These are phyloP conservation scores for Saccharomycopsis malanga DNA, from an alignment of 805 yeast species.

Conservation along the genomic window DNA sequence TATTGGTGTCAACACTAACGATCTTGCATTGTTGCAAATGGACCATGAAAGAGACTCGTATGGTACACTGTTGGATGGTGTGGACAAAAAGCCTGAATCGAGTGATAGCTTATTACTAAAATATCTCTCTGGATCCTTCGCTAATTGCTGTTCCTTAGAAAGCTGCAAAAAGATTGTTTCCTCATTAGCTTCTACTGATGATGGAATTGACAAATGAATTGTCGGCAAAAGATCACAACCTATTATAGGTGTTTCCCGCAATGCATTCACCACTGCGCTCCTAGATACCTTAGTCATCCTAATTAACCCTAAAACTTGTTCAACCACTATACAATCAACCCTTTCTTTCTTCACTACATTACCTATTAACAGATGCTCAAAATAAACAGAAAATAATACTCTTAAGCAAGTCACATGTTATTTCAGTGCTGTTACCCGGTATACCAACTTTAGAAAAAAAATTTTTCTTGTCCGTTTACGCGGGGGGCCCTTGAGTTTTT, in stretches of 20 bases:
- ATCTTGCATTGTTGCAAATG: not conserved
- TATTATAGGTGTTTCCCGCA: not conserved
- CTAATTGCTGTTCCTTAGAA: conserved; percentile 6
- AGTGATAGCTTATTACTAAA: not conserved
- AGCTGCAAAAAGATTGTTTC: not conserved
- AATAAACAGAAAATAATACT: no score
- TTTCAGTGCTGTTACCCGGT: no score
- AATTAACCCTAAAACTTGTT: not conserved
- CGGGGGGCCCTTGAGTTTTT: no score
- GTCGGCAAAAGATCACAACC: not conserved
- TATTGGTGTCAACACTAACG: conserved; percentile 2
- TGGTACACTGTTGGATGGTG: not conserved
- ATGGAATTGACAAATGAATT: conserved; percentile 3
- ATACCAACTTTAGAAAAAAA: no score
- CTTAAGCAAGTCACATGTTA: no score
- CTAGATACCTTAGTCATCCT: not conserved
- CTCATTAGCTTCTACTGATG: not conserved
- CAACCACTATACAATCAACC: no score
- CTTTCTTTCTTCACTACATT: no score
- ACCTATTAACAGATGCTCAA: no score
- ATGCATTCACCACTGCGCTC: not conserved
- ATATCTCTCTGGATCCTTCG: conserved; percentile 9
- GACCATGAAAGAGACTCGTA: conserved; percentile 5
- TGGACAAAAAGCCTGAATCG: not conserved
- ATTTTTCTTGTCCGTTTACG: no score